Evolutionary conservation across 129 eudicot species (phyloP).

Genomic region (Flaveria sonorensis): DNA sequence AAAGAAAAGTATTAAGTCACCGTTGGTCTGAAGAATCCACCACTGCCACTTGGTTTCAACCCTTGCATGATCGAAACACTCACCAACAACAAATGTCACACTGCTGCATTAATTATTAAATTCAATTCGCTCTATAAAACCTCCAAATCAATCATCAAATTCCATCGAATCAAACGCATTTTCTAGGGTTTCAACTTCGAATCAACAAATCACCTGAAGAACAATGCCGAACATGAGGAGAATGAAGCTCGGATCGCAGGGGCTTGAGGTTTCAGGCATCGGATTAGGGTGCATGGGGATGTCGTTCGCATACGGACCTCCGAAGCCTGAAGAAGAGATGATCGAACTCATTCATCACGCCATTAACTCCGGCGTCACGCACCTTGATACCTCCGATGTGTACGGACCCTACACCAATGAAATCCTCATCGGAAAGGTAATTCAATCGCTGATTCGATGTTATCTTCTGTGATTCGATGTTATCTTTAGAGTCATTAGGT

Average conservation of each 20-base stretch:
- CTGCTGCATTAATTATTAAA: neutral
- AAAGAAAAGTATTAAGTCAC: too few relatives aligned
- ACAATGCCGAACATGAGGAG: neutral
- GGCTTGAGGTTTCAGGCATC: constrained; percentile 46
- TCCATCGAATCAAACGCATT: neutral
- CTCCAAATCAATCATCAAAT: neutral
- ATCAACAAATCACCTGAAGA: neutral
- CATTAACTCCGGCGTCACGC: constrained; percentile 50
- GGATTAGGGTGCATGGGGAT: constrained; percentile 63
- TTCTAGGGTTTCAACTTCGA: neutral
- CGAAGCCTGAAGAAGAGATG: constrained; percentile 52
- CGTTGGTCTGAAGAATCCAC: neutral
- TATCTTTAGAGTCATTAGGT: too few relatives aligned
- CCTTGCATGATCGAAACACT: neutral
- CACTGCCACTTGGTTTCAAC: neutral
- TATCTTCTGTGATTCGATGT: neutral
- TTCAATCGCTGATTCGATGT: neutral
- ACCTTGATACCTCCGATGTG: constrained; percentile 51
- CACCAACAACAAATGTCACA: neutral
- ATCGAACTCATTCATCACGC: constrained; percentile 53
- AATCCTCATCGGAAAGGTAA: constrained; percentile 49
- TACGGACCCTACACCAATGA: constrained; percentile 60
- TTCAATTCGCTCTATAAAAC: neutral
- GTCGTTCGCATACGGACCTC: constrained; percentile 43
- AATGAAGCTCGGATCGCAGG: constrained; percentile 52